phyloP scores from a whole-genome alignment of 805 yeast genomes.

The Saccharomycopsis capsularis region DNA sequence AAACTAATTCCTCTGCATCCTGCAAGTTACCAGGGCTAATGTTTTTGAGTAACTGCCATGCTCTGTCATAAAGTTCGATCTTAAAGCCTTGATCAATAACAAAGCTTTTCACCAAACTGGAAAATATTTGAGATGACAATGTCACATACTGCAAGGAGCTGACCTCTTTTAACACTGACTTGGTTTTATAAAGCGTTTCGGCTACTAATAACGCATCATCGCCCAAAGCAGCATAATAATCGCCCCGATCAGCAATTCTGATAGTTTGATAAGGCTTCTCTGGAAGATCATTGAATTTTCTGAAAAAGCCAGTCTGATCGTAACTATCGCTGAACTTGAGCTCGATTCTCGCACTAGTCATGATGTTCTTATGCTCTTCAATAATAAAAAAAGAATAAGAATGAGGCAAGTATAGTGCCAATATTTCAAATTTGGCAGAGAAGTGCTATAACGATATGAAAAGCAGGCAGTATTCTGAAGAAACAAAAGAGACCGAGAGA shows the following conservation, averaged over 20 bases:
- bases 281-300: slow-evolving; percentile 40
- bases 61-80: slow-evolving; percentile 69
- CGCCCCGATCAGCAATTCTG: slow-evolving; percentile 75
- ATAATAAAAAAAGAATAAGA: too few relatives aligned
- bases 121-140: slow-evolving; percentile 66
- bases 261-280: slow-evolving; percentile 44
- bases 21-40: slow-evolving; percentile 93
- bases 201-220: slow-evolving; percentile 80
- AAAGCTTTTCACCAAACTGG: slow-evolving; percentile 55
- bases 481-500: too few relatives aligned
- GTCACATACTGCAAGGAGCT: slow-evolving; percentile 59
- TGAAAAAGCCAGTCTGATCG: slow-evolving; percentile 43
- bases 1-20: slow-evolving; percentile 64
- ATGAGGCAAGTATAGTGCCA: too few relatives aligned
- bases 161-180: slow-evolving; percentile 64
- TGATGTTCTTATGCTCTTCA: too few relatives aligned
- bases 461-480: too few relatives aligned
- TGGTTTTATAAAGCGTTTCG: slow-evolving; percentile 75
- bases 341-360: slow-evolving; percentile 40
- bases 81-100: slow-evolving; percentile 67
- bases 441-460: too few relatives aligned
- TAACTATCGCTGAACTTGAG: slow-evolving; percentile 48
- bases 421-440: too few relatives aligned
- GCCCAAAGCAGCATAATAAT: slow-evolving; percentile 68
- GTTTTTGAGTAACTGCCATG: slow-evolving; percentile 47